Evolutionary conservation across 163 green algal genomes (phyloP).

Genomic region (Chlamydomonas reinhardtii): DNA sequence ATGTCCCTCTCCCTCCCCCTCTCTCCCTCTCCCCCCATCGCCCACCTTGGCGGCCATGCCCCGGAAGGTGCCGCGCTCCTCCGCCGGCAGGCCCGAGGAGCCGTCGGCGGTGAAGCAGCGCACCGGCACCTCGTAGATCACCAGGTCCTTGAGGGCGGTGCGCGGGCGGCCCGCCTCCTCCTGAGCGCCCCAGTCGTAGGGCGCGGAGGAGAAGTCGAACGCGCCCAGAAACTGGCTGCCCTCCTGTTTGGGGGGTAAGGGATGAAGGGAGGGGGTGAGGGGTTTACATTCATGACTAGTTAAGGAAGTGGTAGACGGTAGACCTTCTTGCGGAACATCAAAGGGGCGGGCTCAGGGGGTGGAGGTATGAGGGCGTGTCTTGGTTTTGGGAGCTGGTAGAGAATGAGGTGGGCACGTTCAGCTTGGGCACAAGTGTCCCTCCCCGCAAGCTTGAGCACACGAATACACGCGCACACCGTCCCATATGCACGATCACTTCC

Average conservation of each 20-base stretch:
- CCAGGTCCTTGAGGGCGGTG: constrained; percentile 70
- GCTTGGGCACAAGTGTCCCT: too few species aligned
- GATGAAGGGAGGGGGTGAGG: not conserved
- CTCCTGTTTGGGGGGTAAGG: constrained; percentile 56
- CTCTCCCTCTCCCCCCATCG: too few species aligned
- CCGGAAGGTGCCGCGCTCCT: constrained; percentile 82
- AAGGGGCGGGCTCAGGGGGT: too few species aligned
- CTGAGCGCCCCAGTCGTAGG: constrained; percentile 94
- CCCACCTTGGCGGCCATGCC: constrained; percentile 85
- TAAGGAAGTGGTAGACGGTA: too few species aligned
- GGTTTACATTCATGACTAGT: not conserved
- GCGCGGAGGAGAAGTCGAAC: constrained; percentile 86
- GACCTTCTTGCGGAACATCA: too few species aligned
- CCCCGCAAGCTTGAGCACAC: too few species aligned
- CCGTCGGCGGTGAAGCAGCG: constrained; percentile 86
- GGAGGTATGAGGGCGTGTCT: too few species aligned
- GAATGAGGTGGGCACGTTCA: too few species aligned
- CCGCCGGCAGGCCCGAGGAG: constrained; percentile 67
- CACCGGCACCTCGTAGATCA: constrained; percentile 93
- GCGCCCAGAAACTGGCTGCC: constrained; percentile 90
- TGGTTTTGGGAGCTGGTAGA: too few species aligned
- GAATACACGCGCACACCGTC: too few species aligned
- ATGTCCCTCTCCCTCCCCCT: too few species aligned
- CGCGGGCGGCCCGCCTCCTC: constrained; percentile 62
- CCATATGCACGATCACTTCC: too few species aligned